A percentile compares a stretch with the other conserved stretches of the same genome.
phyloP scores from a whole-genome alignment of 345 rosid species.

The Noccaea caerulescens region DNA sequence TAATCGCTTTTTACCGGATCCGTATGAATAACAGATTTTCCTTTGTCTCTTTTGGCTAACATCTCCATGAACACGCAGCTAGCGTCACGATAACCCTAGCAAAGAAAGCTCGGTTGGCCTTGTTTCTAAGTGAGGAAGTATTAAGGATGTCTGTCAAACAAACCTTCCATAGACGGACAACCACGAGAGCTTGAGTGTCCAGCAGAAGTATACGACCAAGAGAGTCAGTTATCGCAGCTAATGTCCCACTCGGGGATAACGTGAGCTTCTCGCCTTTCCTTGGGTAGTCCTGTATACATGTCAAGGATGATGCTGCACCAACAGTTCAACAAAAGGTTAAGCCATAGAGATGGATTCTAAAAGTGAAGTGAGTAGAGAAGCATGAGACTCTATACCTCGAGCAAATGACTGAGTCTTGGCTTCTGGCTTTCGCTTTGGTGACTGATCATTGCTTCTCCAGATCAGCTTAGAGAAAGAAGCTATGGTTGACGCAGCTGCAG shows the following conservation, averaged over 20 bases:
- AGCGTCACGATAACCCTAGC: slow-evolving; percentile 95
- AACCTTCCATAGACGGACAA: slow-evolving; percentile 97
- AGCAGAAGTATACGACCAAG: slow-evolving; percentile 94
- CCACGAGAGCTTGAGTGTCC: slow-evolving; percentile 95
- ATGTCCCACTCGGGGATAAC: slow-evolving; percentile 91
- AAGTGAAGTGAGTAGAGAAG: not conserved
- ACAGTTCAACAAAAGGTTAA: slow-evolving; percentile 31
- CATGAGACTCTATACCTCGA: slow-evolving; percentile 56
- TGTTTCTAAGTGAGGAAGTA: not conserved
- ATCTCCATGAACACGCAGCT: slow-evolving; percentile 93
- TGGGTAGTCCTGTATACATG: slow-evolving; percentile 94
- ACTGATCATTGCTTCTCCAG: slow-evolving; percentile 74
- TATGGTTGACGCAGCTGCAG: slow-evolving; percentile 91
- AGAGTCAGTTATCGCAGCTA: slow-evolving; percentile 98
- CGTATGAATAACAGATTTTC: slow-evolving; percentile 53
- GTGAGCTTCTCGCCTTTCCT: slow-evolving; percentile 93
- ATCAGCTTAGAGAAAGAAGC: slow-evolving; percentile 87
- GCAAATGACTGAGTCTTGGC: slow-evolving; percentile 84
- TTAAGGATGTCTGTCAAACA: slow-evolving; percentile 10
- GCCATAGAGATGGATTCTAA: not conserved
- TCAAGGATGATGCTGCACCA: slow-evolving; percentile 84
- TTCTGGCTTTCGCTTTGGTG: slow-evolving; percentile 61
- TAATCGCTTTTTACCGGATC: slow-evolving; percentile 78
- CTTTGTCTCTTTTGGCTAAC: slow-evolving; percentile 63
- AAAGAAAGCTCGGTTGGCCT: slow-evolving; percentile 8